Base-by-base conservation (phyloP, 164 flowering plant genomes). In the Macadamia tetraphylla region DNA sequence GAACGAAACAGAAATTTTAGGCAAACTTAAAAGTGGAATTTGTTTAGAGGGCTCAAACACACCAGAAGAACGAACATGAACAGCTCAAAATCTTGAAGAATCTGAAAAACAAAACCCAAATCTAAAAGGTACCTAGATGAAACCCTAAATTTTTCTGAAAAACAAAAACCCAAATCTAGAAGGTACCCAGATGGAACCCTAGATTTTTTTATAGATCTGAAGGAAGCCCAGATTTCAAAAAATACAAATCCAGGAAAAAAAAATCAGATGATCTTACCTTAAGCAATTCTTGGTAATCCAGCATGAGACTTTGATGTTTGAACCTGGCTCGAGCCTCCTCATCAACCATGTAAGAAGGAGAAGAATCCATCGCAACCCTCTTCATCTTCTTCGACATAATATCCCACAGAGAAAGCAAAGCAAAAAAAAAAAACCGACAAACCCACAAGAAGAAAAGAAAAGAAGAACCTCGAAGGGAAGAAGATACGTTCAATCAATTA, bases 301-400 rank as follows among this genome's bases (percentile, higher is more conserved):
- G 89, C 81, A 84, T 29, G 35, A 92, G 87, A 62, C 78, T 81
- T 71, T 89, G 88, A 74, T 82, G 84, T 83, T 78, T 92, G 66
- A 79, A 73, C 67, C 80, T 81, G 49, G 70, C 69, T 78, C 80
- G 81, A 15, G 84, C 75, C 42, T 84, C 90, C 64, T 81, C 89
- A 51, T 61, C 80, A 11, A 68, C 74, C 53, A 58, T 51, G 40
- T 56, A 67, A n/a, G 73, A 68, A 66, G 76, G 56, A 57, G 73
- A 58, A 35, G 80, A 56, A 30, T 44, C 83, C 72, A 77, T 52
- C 64, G 66, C 64, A 56, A 71, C 77, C 65, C 78, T 79, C 74
- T 83, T 84, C 83, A 74, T 71, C 86, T 81, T 86, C 87, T 75
- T 86, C 82, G 75, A 67, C 82, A 75, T 81, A 76, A 56, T 74